phyloP scores from a whole-genome alignment of 2,329 filamentous ascomycete species.

The Aspergillus eucalypticola region DNA sequence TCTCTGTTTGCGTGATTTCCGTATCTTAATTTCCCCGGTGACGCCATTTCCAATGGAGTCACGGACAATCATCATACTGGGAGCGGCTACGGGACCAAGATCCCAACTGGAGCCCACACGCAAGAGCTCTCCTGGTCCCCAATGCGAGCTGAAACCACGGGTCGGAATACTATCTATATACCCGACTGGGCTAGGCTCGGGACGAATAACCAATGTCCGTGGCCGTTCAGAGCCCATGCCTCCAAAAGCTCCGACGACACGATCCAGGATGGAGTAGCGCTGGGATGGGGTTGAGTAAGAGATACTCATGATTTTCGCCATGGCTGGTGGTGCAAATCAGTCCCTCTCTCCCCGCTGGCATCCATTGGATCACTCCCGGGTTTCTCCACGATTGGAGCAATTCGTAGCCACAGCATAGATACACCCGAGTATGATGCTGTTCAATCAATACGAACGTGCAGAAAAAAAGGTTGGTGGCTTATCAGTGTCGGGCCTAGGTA shows the following conservation, averaged over 20 bases:
- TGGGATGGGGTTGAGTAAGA: background rate
- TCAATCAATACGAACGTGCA: background rate
- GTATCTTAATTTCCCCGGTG: background rate
- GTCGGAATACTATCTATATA: conserved; percentile 14
- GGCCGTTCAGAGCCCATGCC: conserved; percentile 1
- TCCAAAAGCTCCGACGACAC: background rate
- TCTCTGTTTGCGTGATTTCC: background rate
- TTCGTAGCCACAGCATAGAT: background rate
- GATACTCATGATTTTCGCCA: background rate
- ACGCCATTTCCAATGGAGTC: background rate
- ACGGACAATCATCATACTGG: background rate
- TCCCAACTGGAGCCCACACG: conserved; percentile 17
- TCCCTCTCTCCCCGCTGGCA: background rate
- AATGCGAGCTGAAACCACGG: conserved; percentile 11
- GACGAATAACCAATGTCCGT: conserved; percentile 11
- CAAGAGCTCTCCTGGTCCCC: background rate
- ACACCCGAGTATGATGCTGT: background rate
- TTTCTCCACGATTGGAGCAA: background rate
- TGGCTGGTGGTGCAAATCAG: background rate
- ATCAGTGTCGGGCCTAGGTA: background rate
- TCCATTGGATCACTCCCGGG: background rate
- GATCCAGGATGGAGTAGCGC: background rate
- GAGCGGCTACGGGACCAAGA: conserved; percentile 13
- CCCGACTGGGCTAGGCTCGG: conserved; percentile 18
- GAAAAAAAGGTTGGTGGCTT: background rate